Conservation (phyloP, 176 grass and related monocot species). For the Thinopyrum elongatum region DNA sequence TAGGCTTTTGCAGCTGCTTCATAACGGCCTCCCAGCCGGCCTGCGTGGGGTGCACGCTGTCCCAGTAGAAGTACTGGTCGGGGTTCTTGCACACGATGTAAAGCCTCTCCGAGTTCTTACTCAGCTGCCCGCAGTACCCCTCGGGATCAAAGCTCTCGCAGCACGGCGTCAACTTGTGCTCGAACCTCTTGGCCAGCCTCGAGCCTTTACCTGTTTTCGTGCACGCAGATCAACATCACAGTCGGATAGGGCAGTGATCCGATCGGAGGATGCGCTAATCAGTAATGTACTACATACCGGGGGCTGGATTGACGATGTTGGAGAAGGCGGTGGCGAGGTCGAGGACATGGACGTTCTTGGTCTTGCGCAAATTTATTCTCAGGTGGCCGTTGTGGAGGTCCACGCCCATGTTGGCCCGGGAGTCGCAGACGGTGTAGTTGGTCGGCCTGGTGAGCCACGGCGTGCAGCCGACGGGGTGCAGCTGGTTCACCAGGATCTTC, state of each 20-base stretch:
- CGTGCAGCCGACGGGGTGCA: conserved; percentile 46
- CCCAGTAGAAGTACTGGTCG: conserved; percentile 38
- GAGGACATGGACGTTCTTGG: background rate
- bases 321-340: conserved; percentile 5
- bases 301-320: conserved; percentile 13
- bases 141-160: conserved; percentile 28
- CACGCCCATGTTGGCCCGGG: background rate
- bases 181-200: conserved; percentile 6
- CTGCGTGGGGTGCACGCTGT: conserved; percentile 31
- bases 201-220: background rate
- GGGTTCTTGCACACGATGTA: conserved; percentile 17
- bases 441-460: conserved; percentile 5
- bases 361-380: background rate
- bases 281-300: background rate
- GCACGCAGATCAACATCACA: too few relatives aligned
- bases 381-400: conserved; percentile 1
- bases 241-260: too few relatives aligned
- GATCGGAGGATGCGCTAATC: too few relatives aligned
- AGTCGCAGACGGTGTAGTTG: conserved; percentile 40
- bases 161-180: conserved; percentile 35
- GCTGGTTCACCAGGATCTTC: conserved; percentile 40
- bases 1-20: conserved; percentile 6
- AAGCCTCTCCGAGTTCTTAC: background rate
- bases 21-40: conserved; percentile 33
- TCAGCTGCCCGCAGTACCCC: conserved; percentile 22